These are phyloP conservation scores for Pestalotiopsis sp. DNA, from an alignment of 2,329 filamentous ascomycete species.

Conservation along the genomic window DNA sequence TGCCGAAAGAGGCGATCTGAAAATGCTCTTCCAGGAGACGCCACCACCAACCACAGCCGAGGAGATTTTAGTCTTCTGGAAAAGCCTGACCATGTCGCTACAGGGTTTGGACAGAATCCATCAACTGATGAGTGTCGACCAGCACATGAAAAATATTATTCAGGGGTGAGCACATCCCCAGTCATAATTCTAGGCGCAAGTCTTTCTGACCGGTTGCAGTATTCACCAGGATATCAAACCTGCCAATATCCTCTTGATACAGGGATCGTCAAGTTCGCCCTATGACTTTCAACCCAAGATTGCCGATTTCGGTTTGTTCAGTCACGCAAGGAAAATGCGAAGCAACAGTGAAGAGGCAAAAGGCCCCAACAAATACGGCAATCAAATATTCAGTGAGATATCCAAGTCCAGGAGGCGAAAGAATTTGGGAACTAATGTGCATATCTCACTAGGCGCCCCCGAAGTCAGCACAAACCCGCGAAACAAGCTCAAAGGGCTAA, in stretches of 20 bases:
- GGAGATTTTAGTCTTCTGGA: conserved; percentile 16
- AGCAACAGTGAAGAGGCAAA: neutral
- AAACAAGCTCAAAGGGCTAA: conserved; percentile 8
- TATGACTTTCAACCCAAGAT: conserved; percentile 24
- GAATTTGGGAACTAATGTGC: conserved; percentile 1
- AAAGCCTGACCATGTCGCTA: conserved; percentile 17
- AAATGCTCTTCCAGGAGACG: conserved; percentile 13
- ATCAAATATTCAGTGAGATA: conserved; percentile 10
- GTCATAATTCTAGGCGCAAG: too few relatives aligned
- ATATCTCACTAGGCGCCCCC: conserved; percentile 15
- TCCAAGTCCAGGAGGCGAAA: conserved; percentile 9
- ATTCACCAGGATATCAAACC: conserved; percentile 25
- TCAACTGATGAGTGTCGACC: conserved; percentile 14
- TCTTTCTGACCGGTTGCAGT: conserved; percentile 7
- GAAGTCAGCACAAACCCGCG: conserved; percentile 4
- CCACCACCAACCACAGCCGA: conserved; percentile 9
- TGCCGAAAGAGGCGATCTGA: conserved; percentile 20
- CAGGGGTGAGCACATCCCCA: conserved; percentile 17
- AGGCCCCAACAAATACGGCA: conserved; percentile 2
- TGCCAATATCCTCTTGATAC: conserved; percentile 21
- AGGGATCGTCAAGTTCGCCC: conserved; percentile 16
- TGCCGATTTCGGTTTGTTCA: conserved; percentile 21
- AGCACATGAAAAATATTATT: conserved; percentile 9
- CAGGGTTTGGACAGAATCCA: conserved; percentile 17
- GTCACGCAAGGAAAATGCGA: conserved; percentile 4